Evolutionary conservation across 768 basidiomycete genomes (phyloP).

Genomic region (Suillus discolor): DNA sequence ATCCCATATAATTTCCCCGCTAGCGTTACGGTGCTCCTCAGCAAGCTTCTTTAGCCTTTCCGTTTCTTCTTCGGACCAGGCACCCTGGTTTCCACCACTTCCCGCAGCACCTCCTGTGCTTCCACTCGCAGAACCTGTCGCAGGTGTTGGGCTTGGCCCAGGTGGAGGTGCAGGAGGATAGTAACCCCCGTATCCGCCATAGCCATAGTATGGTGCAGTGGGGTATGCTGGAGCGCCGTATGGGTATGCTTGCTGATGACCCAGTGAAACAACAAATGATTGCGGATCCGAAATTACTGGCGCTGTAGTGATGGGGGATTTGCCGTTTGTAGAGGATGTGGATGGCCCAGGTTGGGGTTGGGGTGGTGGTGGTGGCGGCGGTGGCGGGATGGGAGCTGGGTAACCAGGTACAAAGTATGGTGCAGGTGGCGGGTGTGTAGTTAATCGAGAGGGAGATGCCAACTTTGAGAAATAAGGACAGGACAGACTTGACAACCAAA

Average conservation of each 20-base stretch:
- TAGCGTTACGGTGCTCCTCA: constrained; percentile 60
- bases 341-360: constrained; percentile 40
- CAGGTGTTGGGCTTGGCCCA: constrained; percentile 26
- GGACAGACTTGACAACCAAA: not conserved
- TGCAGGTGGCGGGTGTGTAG: constrained; percentile 65
- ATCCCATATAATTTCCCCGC: constrained; percentile 72
- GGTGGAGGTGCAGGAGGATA: constrained; percentile 32
- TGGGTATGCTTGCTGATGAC: constrained; percentile 50
- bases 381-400: constrained; percentile 23
- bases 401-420: constrained; percentile 51
- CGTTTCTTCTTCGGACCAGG: constrained; percentile 80
- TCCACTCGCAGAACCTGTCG: constrained; percentile 26
- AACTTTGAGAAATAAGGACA: constrained; percentile 44
- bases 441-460: constrained; percentile 71
- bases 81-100: constrained; percentile 58
- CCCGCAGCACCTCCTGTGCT: constrained; percentile 19
- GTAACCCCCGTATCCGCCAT: constrained; percentile 40
- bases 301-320: constrained; percentile 37
- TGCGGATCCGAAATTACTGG: constrained; percentile 69
- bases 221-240: constrained; percentile 49
- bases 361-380: constrained; percentile 37
- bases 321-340: constrained; percentile 31
- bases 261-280: constrained; percentile 72
- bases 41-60: constrained; percentile 68
- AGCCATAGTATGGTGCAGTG: constrained; percentile 65